phyloP scores from a whole-genome alignment of 768 basidiomycete genomes.

The Gautieria morchelliformis region DNA sequence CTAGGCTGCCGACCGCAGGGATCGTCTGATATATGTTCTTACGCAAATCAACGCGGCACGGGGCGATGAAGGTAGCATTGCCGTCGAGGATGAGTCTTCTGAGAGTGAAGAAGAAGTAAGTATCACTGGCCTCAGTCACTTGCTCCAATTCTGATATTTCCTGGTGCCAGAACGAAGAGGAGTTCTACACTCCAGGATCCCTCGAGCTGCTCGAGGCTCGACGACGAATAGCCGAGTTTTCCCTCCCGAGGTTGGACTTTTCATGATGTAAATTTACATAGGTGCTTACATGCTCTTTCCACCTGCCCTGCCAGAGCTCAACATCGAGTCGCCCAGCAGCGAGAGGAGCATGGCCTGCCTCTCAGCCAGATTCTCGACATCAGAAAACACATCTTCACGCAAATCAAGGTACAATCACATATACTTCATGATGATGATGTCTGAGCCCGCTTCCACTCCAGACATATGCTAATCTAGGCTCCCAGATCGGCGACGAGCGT shows the following conservation, averaged over 20 bases:
- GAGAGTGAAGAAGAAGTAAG: slow-evolving; percentile 71
- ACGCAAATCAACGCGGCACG: slow-evolving; percentile 88
- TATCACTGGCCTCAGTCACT: neutral
- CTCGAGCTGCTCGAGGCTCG: slow-evolving; percentile 81
- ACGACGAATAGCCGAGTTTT: slow-evolving; percentile 83
- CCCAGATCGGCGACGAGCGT: slow-evolving; percentile 95
- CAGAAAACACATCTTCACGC: slow-evolving; percentile 79
- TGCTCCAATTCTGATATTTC: neutral
- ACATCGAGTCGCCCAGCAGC: slow-evolving; percentile 87
- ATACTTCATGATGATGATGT: neutral
- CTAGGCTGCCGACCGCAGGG: slow-evolving; percentile 91
- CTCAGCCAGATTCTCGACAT: slow-evolving; percentile 85
- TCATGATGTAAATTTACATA: slow-evolving; percentile 43
- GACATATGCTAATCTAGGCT: slow-evolving; percentile 89
- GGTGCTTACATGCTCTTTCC: slow-evolving; percentile 62
- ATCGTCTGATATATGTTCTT: slow-evolving; percentile 89
- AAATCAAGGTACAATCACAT: slow-evolving; percentile 64
- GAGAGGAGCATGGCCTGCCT: slow-evolving; percentile 79
- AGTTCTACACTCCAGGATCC: slow-evolving; percentile 92
- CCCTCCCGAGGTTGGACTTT: slow-evolving; percentile 86
- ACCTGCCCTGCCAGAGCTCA: slow-evolving; percentile 72
- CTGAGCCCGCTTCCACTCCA: slow-evolving; percentile 19
- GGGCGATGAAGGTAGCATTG: slow-evolving; percentile 64
- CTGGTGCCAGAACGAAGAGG: slow-evolving; percentile 47
- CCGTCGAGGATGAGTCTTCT: slow-evolving; percentile 59